A percentile compares a stretch with the other conserved stretches of the same genome.
Conservation (phyloP, 495 filamentous ascomycete species). For the Cairneyella variabilis region DNA sequence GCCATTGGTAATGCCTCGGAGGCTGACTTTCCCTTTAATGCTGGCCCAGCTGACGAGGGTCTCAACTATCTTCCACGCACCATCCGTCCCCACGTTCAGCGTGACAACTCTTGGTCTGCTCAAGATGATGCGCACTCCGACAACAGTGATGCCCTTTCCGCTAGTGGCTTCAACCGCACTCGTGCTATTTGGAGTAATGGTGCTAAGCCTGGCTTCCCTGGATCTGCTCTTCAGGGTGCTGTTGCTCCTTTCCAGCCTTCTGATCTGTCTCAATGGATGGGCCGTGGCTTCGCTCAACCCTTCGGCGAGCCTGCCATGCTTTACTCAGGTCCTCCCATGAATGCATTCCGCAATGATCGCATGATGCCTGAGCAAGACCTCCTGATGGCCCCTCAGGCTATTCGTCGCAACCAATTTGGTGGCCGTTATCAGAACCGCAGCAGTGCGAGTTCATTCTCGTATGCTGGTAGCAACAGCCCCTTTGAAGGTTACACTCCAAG, state of each 20-base stretch:
- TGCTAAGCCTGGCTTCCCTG: conserved; percentile 29
- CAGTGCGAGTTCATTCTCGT: conserved; percentile 20
- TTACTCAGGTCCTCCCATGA: conserved; percentile 25
- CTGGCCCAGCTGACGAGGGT: conserved; percentile 32
- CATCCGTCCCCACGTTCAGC: conserved; percentile 44
- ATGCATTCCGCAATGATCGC: conserved; percentile 40
- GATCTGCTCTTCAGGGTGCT: conserved; percentile 26
- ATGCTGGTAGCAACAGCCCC: conserved; percentile 25
- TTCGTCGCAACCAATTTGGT: conserved; percentile 31
- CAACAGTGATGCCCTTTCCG: conserved; percentile 58
- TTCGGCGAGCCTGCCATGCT: conserved; percentile 16
- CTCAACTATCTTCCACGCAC: conserved; percentile 49
- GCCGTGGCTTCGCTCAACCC: conserved; percentile 32
- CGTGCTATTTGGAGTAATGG: conserved; percentile 60
- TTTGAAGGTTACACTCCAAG: conserved; percentile 29
- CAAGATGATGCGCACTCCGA: conserved; percentile 67
- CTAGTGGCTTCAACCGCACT: conserved; percentile 54
- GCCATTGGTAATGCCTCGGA: conserved; percentile 61
- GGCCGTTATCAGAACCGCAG: conserved; percentile 41
- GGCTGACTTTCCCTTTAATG: conserved; percentile 35
- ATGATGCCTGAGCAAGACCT: conserved; percentile 43
- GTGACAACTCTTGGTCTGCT: conserved; percentile 58
- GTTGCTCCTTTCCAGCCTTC: conserved; percentile 32
- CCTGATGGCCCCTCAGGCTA: conserved; percentile 26
- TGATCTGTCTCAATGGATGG: conserved; percentile 30